Evolutionary conservation across 441 rosid genomes (phyloP).

Genomic region (Adansonia madagascariensis): DNA sequence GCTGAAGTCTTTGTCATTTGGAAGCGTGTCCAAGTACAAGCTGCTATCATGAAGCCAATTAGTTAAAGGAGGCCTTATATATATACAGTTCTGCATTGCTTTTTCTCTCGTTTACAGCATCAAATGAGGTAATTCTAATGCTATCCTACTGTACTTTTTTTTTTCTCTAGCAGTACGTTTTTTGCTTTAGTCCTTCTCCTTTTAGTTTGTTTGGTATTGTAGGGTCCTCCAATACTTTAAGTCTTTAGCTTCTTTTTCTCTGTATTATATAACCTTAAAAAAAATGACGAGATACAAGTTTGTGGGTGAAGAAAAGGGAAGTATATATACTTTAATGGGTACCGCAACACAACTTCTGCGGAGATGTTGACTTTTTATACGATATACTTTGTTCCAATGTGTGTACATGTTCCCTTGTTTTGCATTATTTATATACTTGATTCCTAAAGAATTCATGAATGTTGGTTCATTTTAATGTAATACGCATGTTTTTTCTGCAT

Average conservation of each 20-base stretch:
- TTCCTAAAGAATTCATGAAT: neutral
- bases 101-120: neutral
- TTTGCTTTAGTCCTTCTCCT: neutral
- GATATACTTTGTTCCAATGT: neutral
- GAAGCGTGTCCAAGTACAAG: neutral
- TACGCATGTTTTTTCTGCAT: neutral
- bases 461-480: neutral
- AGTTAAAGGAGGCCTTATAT: neutral
- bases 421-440: neutral
- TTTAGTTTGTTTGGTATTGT: neutral
- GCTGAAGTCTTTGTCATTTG: neutral
- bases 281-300: neutral
- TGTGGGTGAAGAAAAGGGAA: neutral
- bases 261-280: neutral
- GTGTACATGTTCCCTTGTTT: neutral
- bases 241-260: neutral
- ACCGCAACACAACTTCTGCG: neutral
- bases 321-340: neutral
- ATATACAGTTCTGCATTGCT: neutral
- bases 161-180: neutral
- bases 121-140: slow-evolving; percentile 31
- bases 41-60: slow-evolving; percentile 7
- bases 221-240: neutral
- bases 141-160: slow-evolving; percentile 13
- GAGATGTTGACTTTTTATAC: neutral